Evolutionary conservation across 2,329 filamentous ascomycete species (phyloP).

Genomic region (Cladosporium colombiae): DNA sequence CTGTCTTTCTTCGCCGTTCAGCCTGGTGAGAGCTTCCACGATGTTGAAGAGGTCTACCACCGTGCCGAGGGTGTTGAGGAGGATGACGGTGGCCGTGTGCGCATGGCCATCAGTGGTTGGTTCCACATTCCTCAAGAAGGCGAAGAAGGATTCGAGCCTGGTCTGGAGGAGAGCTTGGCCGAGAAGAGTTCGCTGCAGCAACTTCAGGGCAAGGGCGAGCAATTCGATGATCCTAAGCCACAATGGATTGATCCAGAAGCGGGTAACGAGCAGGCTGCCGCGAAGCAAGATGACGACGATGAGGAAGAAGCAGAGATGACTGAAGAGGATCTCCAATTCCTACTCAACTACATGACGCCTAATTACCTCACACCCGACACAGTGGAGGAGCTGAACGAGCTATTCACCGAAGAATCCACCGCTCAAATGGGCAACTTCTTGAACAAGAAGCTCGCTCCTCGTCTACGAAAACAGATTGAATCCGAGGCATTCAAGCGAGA

Average conservation of each 20-base stretch:
- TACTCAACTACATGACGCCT: slow-evolving; percentile 86
- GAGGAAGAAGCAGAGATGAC: slow-evolving; percentile 60
- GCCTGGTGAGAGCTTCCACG: slow-evolving; percentile 97
- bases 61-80: slow-evolving; percentile 59
- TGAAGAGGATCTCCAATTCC: slow-evolving; percentile 80
- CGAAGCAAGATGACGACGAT: slow-evolving; percentile 61
- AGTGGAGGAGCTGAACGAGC: slow-evolving; percentile 74
- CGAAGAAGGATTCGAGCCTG: slow-evolving; percentile 86
- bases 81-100: slow-evolving; percentile 72
- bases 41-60: slow-evolving; percentile 96
- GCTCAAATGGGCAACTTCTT: slow-evolving; percentile 80
- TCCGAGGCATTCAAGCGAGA: slow-evolving; percentile 45
- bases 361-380: slow-evolving; percentile 91
- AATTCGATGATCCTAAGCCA: slow-evolving; percentile 78
- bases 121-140: slow-evolving; percentile 96
- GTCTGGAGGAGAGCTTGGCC: slow-evolving; percentile 83
- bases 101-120: slow-evolving; percentile 99
- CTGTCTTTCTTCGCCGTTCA: slow-evolving; percentile 97
- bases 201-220: slow-evolving; percentile 85
- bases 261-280: slow-evolving; percentile 32
- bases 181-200: slow-evolving; percentile 91
- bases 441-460: slow-evolving; percentile 71
- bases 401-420: slow-evolving; percentile 80
- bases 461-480: slow-evolving; percentile 71
- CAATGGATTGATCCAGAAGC: slow-evolving; percentile 49